Evolutionary conservation across 2,329 filamentous ascomycete genomes (phyloP), one percentile per base, ranked within the genome.

Genomic region (Neonectria ditissima): DNA sequence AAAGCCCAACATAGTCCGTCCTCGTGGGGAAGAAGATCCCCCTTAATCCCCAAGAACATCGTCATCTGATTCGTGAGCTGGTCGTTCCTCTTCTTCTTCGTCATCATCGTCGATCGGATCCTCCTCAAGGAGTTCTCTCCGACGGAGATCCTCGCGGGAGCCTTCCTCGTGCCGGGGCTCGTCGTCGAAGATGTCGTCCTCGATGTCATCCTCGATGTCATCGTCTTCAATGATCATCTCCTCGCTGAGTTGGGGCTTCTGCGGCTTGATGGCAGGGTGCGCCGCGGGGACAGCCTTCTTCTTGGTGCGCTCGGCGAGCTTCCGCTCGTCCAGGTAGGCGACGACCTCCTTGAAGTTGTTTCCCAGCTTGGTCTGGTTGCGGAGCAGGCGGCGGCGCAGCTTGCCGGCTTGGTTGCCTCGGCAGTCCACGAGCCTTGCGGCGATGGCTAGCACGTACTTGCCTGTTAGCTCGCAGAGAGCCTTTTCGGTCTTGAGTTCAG

Each of bases 271-370:
- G 18, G 65, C 64, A 26, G 67, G 45, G 34, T 67, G 68, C 11
- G 70, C 58, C 22, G 73, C 75, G 59, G 59, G 53, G 48, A 56
- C 72, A 34, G 77, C 75, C 69, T 78, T 80, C 73, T 83, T 86
- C 52, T 75, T 77, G 20, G 79, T 80, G 39, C 78, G 77, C 39
- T 79, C 77, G 11, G 78, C 83, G 45, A 87, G 78, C 73, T 90
- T 89, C 52, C 85, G 83, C 61, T 91, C 87, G 72, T 97, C 94
- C 4, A 98, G 82, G 76, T 91, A 96, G 9, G 88, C 87, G 5
- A 97, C 82, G 7, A 97, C 89, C 72, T 96, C 93, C 74, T 91
- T 92, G 83, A 92, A 97, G 76, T 96, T 97, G 48, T 87, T 83
- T 2, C 96, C 96, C 3, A 99, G 85, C 74, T 88, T 89, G n/a